These are phyloP conservation scores for Vanilla planifolia DNA, from an alignment of 106 monocot genomes.

Conservation along the genomic window DNA sequence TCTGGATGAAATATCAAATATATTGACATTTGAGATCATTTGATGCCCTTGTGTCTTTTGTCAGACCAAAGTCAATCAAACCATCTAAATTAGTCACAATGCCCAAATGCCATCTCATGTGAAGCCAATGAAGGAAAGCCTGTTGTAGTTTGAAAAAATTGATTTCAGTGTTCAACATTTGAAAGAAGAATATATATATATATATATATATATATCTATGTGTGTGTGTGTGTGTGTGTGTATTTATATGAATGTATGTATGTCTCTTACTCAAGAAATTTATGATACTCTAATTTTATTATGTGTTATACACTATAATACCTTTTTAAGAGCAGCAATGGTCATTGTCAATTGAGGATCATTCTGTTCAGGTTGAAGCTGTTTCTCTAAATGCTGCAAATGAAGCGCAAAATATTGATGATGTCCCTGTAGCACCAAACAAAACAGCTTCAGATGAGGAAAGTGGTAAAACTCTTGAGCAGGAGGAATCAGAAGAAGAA, in stretches of 20 bases:
- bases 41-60: no score
- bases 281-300: not conserved
- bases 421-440: constrained; percentile 19
- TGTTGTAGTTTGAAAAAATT: constrained; percentile 2
- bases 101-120: no score
- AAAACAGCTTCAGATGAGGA: constrained; percentile 33
- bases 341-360: constrained; percentile 32
- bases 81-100: no score
- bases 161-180: no score
- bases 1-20: no score
- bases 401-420: constrained; percentile 14
- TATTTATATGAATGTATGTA: not conserved
- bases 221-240: not conserved
- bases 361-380: constrained; percentile 14
- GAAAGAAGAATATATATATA: not conserved
- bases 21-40: no score
- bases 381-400: constrained; percentile 12
- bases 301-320: not conserved
- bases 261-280: no score
- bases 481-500: constrained; percentile 35
- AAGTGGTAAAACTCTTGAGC: constrained; percentile 24
- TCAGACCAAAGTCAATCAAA: no score
- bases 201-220: not conserved
- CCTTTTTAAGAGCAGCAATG: constrained; percentile 33
- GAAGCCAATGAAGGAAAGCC: no score